A percentile compares a stretch with the other conserved stretches of the same genome.
Evolutionary conservation across 371 early-diverging fungal species (phyloP).

Genomic region (Saksenaea vasiformis): DNA sequence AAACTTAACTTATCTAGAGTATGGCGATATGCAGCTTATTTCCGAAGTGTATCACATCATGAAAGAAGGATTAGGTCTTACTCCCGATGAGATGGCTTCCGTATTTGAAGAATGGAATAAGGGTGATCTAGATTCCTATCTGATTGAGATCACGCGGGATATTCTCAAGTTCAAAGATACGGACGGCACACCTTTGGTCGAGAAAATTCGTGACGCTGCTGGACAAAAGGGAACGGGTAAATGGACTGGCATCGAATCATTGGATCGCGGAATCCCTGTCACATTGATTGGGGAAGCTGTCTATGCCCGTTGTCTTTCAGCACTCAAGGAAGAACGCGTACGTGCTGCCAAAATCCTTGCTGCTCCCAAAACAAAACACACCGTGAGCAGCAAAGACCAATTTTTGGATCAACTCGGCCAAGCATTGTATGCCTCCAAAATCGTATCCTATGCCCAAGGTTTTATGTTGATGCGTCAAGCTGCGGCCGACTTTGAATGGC

Average conservation of each 20-base stretch:
- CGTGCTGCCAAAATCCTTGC: conserved; percentile 84
- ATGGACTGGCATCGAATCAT: conserved; percentile 96
- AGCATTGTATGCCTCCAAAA: conserved; percentile 97
- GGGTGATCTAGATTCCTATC: conserved; percentile 94
- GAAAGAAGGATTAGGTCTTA: conserved; percentile 80
- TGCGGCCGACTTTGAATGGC: conserved; percentile 90
- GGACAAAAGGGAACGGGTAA: conserved; percentile 99
- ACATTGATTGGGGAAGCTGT: conserved; percentile 98
- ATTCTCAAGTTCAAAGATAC: conserved; percentile 91
- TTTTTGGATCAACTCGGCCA: conserved; percentile 88
- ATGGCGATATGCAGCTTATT: conserved; percentile 99
- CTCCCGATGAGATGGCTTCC: conserved; percentile 85
- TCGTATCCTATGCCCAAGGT: conserved; percentile 99
- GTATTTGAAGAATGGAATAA: conserved; percentile 95
- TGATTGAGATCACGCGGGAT: conserved; percentile 95
- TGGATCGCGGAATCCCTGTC: conserved; percentile 94
- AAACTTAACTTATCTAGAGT: conserved; percentile 62
- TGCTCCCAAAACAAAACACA: conserved; percentile 65
- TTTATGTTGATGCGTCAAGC: conserved; percentile 98
- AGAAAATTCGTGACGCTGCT: conserved; percentile 96
- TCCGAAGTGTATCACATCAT: conserved; percentile 96
- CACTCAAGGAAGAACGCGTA: conserved; percentile 93
- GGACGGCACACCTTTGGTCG: conserved; percentile 87
- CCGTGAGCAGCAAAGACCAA: conserved; percentile 79
- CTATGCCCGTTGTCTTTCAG: conserved; percentile 94